Conservation (phyloP, 257 asterid genomes). For the Cordia subcordata region DNA sequence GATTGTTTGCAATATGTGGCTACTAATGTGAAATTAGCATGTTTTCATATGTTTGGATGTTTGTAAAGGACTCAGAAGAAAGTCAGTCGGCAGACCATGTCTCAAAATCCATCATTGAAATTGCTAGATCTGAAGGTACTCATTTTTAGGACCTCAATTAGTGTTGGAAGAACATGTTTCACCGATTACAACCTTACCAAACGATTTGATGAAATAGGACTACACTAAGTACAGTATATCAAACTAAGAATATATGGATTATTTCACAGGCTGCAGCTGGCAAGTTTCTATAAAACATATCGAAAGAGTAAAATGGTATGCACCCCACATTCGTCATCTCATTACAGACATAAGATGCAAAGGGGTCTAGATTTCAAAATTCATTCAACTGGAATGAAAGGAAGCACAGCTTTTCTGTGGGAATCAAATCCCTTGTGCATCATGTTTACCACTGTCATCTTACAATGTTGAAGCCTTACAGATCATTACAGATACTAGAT, state of each 20-base stretch:
- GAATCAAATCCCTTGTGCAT: no score
- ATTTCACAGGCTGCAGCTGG: conserved; percentile 61
- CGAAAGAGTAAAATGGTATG: conserved; percentile 96
- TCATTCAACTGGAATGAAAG: neutral
- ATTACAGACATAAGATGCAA: conserved; percentile 76
- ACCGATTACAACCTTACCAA: no score
- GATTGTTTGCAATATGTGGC: no score
- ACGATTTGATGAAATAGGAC: no score
- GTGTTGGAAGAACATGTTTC: neutral
- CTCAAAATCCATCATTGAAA: conserved; percentile 44
- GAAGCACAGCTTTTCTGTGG: neutral
- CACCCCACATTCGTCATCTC: conserved; percentile 88
- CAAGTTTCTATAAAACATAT: conserved; percentile 60
- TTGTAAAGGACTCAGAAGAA: conserved; percentile 83
- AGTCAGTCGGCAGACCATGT: conserved; percentile 51
- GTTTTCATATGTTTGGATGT: no score
- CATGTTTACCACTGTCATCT: no score
- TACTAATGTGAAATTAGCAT: no score
- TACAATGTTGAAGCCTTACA: no score
- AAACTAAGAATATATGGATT: neutral
- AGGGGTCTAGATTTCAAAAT: neutral
- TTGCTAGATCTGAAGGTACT: conserved; percentile 62
- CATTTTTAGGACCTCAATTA: conserved; percentile 1
- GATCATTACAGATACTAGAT: no score
- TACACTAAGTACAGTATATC: no score